These are phyloP conservation scores for Sporisorium reilianum DNA, from an alignment of 1,284 basidiomycete genomes.

Conservation along the genomic window DNA sequence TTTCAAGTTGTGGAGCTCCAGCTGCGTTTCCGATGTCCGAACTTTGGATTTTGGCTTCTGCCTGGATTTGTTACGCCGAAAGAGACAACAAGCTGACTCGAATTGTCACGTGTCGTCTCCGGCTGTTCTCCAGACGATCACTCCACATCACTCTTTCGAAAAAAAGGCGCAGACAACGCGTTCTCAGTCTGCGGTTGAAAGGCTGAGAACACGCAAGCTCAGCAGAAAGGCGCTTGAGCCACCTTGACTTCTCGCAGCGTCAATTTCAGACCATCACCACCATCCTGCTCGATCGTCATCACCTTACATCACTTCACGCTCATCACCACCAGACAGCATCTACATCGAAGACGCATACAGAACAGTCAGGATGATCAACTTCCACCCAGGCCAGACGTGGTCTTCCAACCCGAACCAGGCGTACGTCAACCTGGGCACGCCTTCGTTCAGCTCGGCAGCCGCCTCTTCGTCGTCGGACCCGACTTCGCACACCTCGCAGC, in stretches of 20 bases:
- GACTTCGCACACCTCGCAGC: slow-evolving; percentile 74
- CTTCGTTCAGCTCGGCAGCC: slow-evolving; percentile 66
- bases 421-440: slow-evolving; percentile 26
- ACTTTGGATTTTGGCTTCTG: background rate
- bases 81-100: background rate
- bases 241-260: slow-evolving; percentile 7
- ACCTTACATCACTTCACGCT: background rate
- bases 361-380: slow-evolving; percentile 33
- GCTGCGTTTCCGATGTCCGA: slow-evolving; percentile 27
- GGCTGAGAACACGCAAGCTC: slow-evolving; percentile 41
- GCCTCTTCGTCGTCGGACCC: slow-evolving; percentile 45
- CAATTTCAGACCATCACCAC: background rate
- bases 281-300: slow-evolving; percentile 1
- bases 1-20: slow-evolving; percentile 10
- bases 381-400: slow-evolving; percentile 55
- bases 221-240: slow-evolving; percentile 35
- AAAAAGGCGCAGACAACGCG: slow-evolving; percentile 18
- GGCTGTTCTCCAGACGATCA: slow-evolving; percentile 34
- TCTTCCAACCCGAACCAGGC: slow-evolving; percentile 42
- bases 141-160: slow-evolving; percentile 30
- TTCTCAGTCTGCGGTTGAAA: slow-evolving; percentile 4
- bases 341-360: background rate
- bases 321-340: background rate
- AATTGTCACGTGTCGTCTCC: slow-evolving; percentile 2
- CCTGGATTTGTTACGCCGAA: background rate